These are phyloP conservation scores for Omphalotus olearius DNA, from an alignment of 1,284 basidiomycete genomes.

Conservation along the genomic window DNA sequence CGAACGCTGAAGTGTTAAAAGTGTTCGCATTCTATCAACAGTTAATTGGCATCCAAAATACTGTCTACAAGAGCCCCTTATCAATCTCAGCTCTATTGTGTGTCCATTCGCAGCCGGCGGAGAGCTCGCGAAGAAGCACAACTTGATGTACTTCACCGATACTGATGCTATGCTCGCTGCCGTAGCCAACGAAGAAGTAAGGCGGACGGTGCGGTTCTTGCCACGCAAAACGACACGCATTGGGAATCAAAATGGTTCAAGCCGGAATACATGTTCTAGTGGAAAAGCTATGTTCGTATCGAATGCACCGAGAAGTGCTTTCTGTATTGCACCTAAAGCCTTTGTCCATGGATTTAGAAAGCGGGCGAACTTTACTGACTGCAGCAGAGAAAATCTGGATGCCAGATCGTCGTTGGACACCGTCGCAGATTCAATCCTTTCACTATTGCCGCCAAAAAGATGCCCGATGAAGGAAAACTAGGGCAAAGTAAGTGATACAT, in stretches of 20 bases:
- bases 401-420: constrained; percentile 12
- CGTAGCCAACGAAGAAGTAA: not conserved
- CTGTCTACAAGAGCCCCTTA: constrained; percentile 3
- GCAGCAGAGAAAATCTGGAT: constrained; percentile 1
- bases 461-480: constrained; percentile 4
- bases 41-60: not conserved
- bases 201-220: constrained; percentile 13
- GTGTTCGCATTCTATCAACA: too few relatives aligned
- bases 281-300: constrained; percentile 9
- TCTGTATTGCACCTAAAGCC: not conserved
- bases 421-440: constrained; percentile 16
- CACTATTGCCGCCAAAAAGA: constrained; percentile 6
- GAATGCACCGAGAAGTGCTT: not conserved
- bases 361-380: not conserved
- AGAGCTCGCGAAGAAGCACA: constrained; percentile 1
- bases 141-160: constrained; percentile 5
- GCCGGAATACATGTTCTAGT: constrained; percentile 13
- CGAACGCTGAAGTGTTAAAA: too few relatives aligned
- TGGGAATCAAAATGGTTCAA: constrained; percentile 9
- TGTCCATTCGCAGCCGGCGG: constrained; percentile 6
- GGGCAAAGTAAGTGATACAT: not conserved
- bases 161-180: constrained; percentile 1
- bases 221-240: constrained; percentile 13
- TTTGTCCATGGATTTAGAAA: not conserved
- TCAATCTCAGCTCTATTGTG: constrained; percentile 8